These are phyloP conservation scores for Croton laevigatus DNA, from an alignment of 441 rosid species.

Conservation along the genomic window DNA sequence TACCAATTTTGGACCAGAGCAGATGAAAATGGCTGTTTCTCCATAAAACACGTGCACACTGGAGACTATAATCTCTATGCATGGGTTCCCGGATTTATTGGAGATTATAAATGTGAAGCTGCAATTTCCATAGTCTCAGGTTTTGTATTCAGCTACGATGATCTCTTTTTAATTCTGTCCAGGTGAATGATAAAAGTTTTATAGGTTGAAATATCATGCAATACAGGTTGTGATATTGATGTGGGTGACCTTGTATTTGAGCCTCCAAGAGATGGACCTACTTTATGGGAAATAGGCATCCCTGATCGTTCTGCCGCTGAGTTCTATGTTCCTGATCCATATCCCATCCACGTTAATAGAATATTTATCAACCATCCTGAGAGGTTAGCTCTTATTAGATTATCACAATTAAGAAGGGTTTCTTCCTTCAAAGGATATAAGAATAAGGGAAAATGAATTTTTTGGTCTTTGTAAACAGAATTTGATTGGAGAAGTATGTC, in stretches of 20 bases:
- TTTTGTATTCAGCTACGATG: constrained; percentile 14
- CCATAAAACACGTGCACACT: constrained; percentile 35
- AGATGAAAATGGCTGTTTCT: constrained; percentile 50
- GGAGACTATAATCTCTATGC: constrained; percentile 58
- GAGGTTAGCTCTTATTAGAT: constrained; percentile 37
- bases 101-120: constrained; percentile 49
- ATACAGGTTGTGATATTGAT: constrained; percentile 57
- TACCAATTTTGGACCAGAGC: constrained; percentile 73
- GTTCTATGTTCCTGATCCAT: constrained; percentile 78
- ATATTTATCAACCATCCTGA: constrained; percentile 76
- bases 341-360: constrained; percentile 57
- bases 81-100: constrained; percentile 67
- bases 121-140: constrained; percentile 48
- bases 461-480: background rate
- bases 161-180: background rate
- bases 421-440: background rate
- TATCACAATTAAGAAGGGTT: background rate
- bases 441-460: background rate
- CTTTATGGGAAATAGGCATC: constrained; percentile 91
- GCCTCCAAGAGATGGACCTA: constrained; percentile 87
- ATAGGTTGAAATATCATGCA: constrained; percentile 3
- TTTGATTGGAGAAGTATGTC: background rate
- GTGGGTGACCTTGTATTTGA: constrained; percentile 61
- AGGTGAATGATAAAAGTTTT: background rate
- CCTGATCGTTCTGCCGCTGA: constrained; percentile 90